phyloP scores from a whole-genome alignment of 345 rosid genomes.

The Pistacia vera region DNA sequence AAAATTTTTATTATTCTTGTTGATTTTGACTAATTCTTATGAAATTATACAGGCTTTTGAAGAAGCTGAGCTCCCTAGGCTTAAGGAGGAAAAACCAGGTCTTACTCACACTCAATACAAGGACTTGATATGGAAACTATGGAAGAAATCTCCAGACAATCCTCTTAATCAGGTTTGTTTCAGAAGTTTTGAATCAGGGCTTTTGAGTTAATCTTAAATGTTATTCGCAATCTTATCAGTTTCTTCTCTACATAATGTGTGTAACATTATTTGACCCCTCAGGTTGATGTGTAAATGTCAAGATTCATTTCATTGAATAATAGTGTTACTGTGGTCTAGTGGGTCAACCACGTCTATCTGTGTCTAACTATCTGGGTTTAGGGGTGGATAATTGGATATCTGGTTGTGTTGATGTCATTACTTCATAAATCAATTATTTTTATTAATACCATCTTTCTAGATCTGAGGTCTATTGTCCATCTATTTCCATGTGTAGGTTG shows the following conservation, averaged over 20 bases:
- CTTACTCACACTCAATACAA: constrained; percentile 95
- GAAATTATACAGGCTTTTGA: constrained; percentile 68
- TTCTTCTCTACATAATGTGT: neutral
- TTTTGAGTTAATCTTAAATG: neutral
- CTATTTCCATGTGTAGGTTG: constrained; percentile 39
- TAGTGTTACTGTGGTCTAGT: neutral
- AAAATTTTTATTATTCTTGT: neutral
- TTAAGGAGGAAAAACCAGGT: constrained; percentile 96
- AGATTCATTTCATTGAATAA: neutral
- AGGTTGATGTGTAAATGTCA: neutral
- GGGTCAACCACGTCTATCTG: too few relatives aligned
- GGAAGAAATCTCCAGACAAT: constrained; percentile 99
- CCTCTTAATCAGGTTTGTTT: constrained; percentile 86
- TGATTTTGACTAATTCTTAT: constrained; percentile 8
- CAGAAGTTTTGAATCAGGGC: neutral
- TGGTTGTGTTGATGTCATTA: neutral
- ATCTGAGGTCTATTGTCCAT: neutral
- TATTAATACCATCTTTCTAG: neutral
- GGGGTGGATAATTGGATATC: neutral
- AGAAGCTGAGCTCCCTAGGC: constrained; percentile 90
- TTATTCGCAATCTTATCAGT: neutral
- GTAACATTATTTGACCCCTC: neutral
- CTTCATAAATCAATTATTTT: neutral
- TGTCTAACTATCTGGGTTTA: neutral
- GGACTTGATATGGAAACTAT: constrained; percentile 96